Evolutionary conservation across 352 stramenopile species (phyloP).

Genomic region (Pythium biforme): DNA sequence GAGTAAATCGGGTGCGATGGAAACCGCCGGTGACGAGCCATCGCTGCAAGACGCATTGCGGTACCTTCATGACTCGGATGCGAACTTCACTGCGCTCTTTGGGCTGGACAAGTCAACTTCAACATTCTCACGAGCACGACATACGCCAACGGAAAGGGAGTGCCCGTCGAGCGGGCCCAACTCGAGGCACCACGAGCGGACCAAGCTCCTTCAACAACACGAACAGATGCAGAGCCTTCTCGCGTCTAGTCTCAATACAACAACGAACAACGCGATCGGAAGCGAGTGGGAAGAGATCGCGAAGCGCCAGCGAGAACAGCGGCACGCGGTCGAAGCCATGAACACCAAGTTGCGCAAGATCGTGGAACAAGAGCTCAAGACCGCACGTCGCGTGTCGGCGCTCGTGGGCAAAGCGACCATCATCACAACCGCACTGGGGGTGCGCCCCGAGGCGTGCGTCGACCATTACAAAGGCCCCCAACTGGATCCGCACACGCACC

Average conservation of each 20-base stretch:
- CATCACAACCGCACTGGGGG: background rate
- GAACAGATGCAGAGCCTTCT: conserved; percentile 12
- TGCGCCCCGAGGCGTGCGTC: background rate
- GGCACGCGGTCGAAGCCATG: background rate
- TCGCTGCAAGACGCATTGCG: too few species aligned
- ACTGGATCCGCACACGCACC: background rate
- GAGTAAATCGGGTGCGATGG: too few species aligned
- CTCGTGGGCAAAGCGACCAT: too few species aligned
- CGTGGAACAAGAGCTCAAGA: conserved; percentile 5
- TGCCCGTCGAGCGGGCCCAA: too few species aligned
- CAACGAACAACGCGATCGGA: conserved; percentile 7
- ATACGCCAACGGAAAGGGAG: too few species aligned
- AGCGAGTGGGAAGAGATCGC: conserved; percentile 19
- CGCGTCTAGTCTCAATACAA: background rate
- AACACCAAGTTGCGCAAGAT: conserved; percentile 21
- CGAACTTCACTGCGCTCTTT: too few species aligned
- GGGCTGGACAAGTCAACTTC: too few species aligned
- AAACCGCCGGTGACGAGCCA: too few species aligned
- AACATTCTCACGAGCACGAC: too few species aligned
- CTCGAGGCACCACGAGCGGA: too few species aligned
- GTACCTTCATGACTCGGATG: too few species aligned
- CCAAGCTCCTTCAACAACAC: conserved; percentile 11
- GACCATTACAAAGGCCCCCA: background rate
- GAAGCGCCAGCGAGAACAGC: conserved; percentile 19
- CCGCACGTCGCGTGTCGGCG: too few species aligned